Percentiles rank a stretch among this genome's conserved stretches.
These are phyloP conservation scores for Lithocarpus polystachyus DNA, from an alignment of 306 rosid species.

Conservation along the genomic window DNA sequence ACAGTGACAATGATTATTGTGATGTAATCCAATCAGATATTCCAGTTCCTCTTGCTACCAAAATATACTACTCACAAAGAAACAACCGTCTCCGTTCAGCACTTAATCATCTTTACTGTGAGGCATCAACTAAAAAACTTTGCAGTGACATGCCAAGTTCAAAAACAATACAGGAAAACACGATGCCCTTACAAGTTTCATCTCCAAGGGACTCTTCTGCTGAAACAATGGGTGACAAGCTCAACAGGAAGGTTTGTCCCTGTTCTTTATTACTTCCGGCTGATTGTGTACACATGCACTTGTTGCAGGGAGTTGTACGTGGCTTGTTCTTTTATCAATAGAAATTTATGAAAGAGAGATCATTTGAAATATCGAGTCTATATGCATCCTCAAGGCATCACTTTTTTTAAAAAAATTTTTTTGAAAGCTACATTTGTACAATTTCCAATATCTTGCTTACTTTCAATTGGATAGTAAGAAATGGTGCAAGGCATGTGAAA, in stretches of 20 bases:
- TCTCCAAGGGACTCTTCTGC: slow-evolving; percentile 35
- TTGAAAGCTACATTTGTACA: background rate
- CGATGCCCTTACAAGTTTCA: slow-evolving; percentile 29
- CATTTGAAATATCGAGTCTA: background rate
- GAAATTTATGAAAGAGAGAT: slow-evolving; percentile 5
- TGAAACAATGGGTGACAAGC: slow-evolving; percentile 28
- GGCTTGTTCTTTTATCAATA: background rate
- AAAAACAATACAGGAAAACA: slow-evolving; percentile 28
- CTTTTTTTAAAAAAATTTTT: background rate
- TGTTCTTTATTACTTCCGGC: slow-evolving; percentile 14
- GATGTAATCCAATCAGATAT: slow-evolving; percentile 46
- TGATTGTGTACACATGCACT: background rate
- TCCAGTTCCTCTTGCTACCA: slow-evolving; percentile 90
- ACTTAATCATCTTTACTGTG: slow-evolving; percentile 59
- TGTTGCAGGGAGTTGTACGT: background rate
- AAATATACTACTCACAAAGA: slow-evolving; percentile 83
- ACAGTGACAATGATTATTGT: slow-evolving; percentile 9
- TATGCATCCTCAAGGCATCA: background rate
- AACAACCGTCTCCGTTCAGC: slow-evolving; percentile 65
- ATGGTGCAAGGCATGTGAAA: background rate
- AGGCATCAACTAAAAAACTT: slow-evolving; percentile 46
- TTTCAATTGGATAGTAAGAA: background rate
- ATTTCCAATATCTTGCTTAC: background rate
- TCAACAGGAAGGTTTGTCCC: slow-evolving; percentile 41
- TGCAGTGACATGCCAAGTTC: slow-evolving; percentile 38